phyloP scores from a whole-genome alignment of 148 eudicot species.

The Camellia granthamiana region DNA sequence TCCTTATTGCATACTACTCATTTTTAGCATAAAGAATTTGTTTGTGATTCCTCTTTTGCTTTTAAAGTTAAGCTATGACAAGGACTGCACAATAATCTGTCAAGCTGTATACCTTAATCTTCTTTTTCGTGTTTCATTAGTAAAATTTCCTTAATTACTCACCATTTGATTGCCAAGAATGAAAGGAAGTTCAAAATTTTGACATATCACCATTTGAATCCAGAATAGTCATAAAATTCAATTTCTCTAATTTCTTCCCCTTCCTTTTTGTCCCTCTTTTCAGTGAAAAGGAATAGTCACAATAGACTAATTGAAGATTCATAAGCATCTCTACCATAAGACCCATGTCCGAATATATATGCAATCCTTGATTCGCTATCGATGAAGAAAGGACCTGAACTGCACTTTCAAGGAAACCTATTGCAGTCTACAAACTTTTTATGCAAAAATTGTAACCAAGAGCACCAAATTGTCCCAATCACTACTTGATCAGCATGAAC shows the following conservation, averaged over 20 bases:
- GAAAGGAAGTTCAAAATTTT: neutral
- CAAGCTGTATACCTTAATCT: no score
- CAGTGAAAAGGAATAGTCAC: no score
- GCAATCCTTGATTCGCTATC: neutral
- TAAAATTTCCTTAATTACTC: neutral
- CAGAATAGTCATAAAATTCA: no score
- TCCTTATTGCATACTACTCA: no score
- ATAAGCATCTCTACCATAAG: neutral
- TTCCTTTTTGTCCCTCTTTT: no score
- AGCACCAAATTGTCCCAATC: neutral
- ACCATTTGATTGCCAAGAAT: neutral
- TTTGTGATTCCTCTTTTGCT: no score
- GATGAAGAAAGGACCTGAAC: neutral
- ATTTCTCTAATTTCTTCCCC: no score
- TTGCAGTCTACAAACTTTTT: neutral
- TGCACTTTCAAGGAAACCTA: conserved; percentile 7
- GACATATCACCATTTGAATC: neutral
- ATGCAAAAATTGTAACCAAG: neutral
- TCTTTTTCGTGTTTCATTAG: neutral
- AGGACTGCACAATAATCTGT: no score
- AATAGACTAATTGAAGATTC: neutral
- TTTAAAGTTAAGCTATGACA: no score
- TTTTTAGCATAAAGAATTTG: no score
- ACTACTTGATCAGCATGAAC: neutral
- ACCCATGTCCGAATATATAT: neutral